A percentile compares a stretch with the other conserved stretches of the same genome.
Evolutionary conservation across 257 asterid genomes (phyloP).

Genomic region (Penstemon eatonii): DNA sequence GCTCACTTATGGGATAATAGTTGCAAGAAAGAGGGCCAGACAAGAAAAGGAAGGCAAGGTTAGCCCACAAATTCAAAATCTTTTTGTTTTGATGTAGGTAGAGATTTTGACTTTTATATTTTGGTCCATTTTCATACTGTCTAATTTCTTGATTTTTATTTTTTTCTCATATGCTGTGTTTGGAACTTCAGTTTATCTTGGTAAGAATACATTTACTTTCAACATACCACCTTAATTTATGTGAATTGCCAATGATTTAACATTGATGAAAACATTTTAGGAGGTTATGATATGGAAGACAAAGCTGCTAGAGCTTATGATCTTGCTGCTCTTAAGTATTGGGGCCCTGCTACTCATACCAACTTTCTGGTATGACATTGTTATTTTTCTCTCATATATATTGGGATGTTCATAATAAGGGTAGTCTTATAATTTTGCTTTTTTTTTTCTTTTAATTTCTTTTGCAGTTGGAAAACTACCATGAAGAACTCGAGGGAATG

Average conservation of each 20-base stretch:
- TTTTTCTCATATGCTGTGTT: conserved; percentile 40
- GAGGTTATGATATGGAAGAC: conserved; percentile 96
- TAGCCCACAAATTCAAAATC: conserved; percentile 20
- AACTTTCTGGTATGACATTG: conserved; percentile 55
- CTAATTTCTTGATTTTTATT: conserved; percentile 35
- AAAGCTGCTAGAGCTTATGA: conserved; percentile 98
- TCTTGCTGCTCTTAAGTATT: conserved; percentile 89
- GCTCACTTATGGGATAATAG: conserved; percentile 66
- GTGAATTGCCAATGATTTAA: background rate
- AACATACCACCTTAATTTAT: background rate
- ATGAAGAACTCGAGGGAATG: conserved; percentile 83
- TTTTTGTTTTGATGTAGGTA: conserved; percentile 28
- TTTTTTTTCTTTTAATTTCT: background rate
- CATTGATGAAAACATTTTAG: conserved; percentile 30
- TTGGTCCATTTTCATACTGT: background rate
- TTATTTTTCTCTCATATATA: background rate
- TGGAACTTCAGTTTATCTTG: conserved; percentile 71
- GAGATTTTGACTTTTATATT: background rate
- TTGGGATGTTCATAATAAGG: background rate
- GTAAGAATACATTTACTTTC: conserved; percentile 42
- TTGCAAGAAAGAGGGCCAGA: conserved; percentile 58
- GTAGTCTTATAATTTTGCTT: background rate
- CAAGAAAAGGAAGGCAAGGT: conserved; percentile 66
- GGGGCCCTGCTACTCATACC: conserved; percentile 90
- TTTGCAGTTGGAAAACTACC: conserved; percentile 71